Base-by-base conservation (phyloP, 441 rosid species). In the Adansonia grandidieri region DNA sequence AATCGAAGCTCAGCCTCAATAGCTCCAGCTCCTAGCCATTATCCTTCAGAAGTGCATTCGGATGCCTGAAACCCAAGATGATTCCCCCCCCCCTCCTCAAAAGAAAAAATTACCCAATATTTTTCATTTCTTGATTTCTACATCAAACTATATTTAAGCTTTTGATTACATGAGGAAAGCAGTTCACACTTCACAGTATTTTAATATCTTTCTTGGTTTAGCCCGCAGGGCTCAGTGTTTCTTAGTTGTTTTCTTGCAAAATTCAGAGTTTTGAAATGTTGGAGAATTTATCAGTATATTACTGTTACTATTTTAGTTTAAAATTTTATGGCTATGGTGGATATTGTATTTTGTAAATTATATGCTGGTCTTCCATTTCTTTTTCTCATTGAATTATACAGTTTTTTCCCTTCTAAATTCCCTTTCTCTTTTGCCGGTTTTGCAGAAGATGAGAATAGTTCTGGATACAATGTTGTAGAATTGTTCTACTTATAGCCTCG, bases 31-130 rank as follows among this genome's bases (percentile, higher is more conserved):
- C 69, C 22, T 57, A 72, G 28, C n/a, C 22, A 51, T 5, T 48
- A 61, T 50, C 24, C 57, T 54, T 76, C 80, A 51, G 71, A 76
- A 24, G 61, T 48, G n/a, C 60, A 78, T 78, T 73, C 78, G 42
- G 81, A 78, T 69, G 71, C 69, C 50, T 80, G 71, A 81, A 28
- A 28, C 32, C 44, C 44, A 40, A 40, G 44, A 40, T 1, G 32
- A 28, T 28, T 1, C 1, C 32, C 32, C 32, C 32, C 2, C 32
- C 28, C 28, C 0, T 2, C 32, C 1, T 1, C 32, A 28, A 37
- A 63, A 24, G 9, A 32, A 13, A 2, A 63, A 28, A 6, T 40
- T 40, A 40, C 6, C 44, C 44, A 40, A 40, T 40, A 40, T 40
- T 5, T 40, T 5, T 5, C 5, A 4, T 40, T 40, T 0, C 6